phyloP scores from a whole-genome alignment of 441 rosid species.

The Erodium trifolium region DNA sequence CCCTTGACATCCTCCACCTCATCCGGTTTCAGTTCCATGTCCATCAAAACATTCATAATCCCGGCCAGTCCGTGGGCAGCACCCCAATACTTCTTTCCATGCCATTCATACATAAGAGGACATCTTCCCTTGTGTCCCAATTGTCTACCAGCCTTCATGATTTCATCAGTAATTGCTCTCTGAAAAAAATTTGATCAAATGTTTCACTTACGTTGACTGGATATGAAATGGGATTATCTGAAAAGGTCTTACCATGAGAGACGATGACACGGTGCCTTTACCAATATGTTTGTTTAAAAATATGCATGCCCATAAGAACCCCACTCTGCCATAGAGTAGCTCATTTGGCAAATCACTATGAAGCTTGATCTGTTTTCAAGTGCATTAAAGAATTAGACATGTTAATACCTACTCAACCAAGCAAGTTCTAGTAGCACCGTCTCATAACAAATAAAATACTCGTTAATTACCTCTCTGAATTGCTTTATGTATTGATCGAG shows the following conservation, averaged over 20 bases:
- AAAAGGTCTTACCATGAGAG: conserved; percentile 31
- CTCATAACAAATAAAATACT: not conserved
- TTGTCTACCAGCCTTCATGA: conserved; percentile 43
- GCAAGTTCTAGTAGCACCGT: not conserved
- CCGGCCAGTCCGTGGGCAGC: conserved; percentile 75
- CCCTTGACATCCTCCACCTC: conserved; percentile 57
- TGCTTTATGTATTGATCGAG: conserved; percentile 33
- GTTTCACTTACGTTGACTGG: not conserved
- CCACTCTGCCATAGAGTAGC: conserved; percentile 54
- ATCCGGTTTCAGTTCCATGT: conserved; percentile 52
- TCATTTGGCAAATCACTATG: conserved; percentile 46
- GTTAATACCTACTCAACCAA: not conserved
- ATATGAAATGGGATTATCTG: not conserved
- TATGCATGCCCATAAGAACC: conserved; percentile 58
- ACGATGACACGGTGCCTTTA: conserved; percentile 36
- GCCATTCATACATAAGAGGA: conserved; percentile 73
- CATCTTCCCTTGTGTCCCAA: conserved; percentile 39
- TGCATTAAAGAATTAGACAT: not conserved
- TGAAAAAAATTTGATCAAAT: conserved; percentile 20
- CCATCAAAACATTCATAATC: conserved; percentile 58
- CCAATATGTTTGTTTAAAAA: conserved; percentile 58
- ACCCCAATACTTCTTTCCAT: conserved; percentile 66
- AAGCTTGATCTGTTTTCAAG: conserved; percentile 39
- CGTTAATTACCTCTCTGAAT: conserved; percentile 38
- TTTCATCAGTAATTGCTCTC: conserved; percentile 50